Base-by-base conservation (phyloP, 1,139 yeast genomes). In the Hansenula sp. region DNA sequence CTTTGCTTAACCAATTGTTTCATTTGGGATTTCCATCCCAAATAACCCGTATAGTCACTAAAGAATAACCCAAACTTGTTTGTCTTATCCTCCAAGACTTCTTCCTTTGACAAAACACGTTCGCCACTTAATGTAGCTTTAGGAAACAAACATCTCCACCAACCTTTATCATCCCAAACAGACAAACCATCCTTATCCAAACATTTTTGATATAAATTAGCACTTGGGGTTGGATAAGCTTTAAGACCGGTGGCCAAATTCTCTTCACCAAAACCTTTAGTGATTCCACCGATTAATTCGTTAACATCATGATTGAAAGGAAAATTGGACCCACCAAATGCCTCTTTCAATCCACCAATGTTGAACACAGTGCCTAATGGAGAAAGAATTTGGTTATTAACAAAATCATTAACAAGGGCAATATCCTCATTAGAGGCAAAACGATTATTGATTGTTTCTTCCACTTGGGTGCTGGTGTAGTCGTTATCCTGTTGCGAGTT, bases 131-230 rank as follows among this genome's bases (percentile, higher is more conserved):
- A 32, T 19, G 43, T 35, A 17, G 73, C 61, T 47, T 73, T 72
- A 27, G 96, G 96, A 65, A 90, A 85, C 44, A 90, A 68, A 64
- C 97, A 90, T 57, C 90, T 75, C 96, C 96, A 90, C 62, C 80
- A 76, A 0, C 96, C 96, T 37, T 74, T 69, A 17, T 78, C 67
- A 56, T 86, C 93, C 96, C 96, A 90, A 9, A 81, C 80, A 1
- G 88, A 76, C 16, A 75, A 68, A 1, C 97, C 97, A 5, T 79
- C 66, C 39, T 75, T 69, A 29, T 76, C 76, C 55, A 74, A 57
- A 61, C 97, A 90, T 37, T 77, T 73, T 47, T 76, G 71, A 60
- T 82, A 87, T 49, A 77, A 75, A 41, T 75, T 65, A 1, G 76
- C 67, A 1, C 83, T 71, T 2, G 97, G 96, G 9, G 77, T 72